Evolutionary conservation across 2,329 filamentous ascomycete genomes (phyloP).

Genomic region (Calonectria fujianensis): DNA sequence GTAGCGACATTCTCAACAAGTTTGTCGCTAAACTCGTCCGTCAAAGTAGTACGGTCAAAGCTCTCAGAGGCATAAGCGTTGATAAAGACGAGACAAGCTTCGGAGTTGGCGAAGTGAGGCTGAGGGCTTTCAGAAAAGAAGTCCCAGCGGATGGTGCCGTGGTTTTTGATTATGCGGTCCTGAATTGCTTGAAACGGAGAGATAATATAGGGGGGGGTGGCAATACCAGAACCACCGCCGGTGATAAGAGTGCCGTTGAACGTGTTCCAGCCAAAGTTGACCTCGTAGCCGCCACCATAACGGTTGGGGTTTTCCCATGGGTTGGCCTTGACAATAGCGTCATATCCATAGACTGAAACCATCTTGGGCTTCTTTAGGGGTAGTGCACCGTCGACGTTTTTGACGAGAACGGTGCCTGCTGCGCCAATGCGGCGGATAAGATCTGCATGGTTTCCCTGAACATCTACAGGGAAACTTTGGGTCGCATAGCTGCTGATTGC

Average conservation of each 20-base stretch:
- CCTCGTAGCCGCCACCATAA: constrained; percentile 77
- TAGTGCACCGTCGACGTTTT: constrained; percentile 82
- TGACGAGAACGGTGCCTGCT: constrained; percentile 90
- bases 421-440: constrained; percentile 86
- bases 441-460: constrained; percentile 81
- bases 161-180: constrained; percentile 9
- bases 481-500: constrained; percentile 82
- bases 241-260: constrained; percentile 78
- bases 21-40: constrained; percentile 78
- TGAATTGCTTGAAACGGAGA: constrained; percentile 76
- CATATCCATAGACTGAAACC: constrained; percentile 88
- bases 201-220: constrained; percentile 82
- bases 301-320: constrained; percentile 83
- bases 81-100: constrained; percentile 86
- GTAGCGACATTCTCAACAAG: constrained; percentile 88
- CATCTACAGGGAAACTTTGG: constrained; percentile 80
- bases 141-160: constrained; percentile 68
- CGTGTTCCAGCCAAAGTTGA: constrained; percentile 20
- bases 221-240: constrained; percentile 86
- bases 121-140: constrained; percentile 77
- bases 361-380: constrained; percentile 86
- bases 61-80: constrained; percentile 92
- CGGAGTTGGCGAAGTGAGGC: constrained; percentile 78
- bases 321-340: constrained; percentile 80
- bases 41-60: constrained; percentile 93